Evolutionary conservation across 306 rosid genomes (phyloP), one percentile per base, ranked within the genome.

Genomic region (Pyrus communis): DNA sequence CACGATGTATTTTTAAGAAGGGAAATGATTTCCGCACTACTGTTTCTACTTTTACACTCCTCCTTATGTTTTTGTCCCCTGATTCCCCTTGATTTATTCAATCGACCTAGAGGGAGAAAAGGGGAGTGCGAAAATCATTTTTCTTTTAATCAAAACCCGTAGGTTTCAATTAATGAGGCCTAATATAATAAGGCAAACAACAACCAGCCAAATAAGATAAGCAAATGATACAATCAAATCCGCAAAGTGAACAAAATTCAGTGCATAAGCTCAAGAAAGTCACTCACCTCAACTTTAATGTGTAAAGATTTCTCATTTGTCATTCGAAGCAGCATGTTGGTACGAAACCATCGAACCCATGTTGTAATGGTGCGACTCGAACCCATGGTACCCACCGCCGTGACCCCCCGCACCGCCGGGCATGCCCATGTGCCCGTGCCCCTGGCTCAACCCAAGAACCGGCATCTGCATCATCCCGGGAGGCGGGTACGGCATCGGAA

Each of bases 351-450:
- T 58, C 17, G 84, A 77, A 42, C 83, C 81, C 92, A 87, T 84
- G 49, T 76, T 86, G 67, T 75, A 85, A 49, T 81, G 72, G 49
- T 83, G 84, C 21, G 85, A 67, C 21, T 88, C 92, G 74, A 84
- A 88, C 38, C 89, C 91, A 52, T 83, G 89, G 42, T 81, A 80
- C 11, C 79, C 81, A 3, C 82, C 75, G 21, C 55, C 55, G 55
- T 15, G 55, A 49, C 21, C 1, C 80, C 77, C 58, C 73, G 68
- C 14, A 49, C 75, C 81, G 49, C 86, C 58, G 0, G 87, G 74
- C 82, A 89, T 77, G 28, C 85, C 86, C 88, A 85, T 81, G 79
- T 83, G 89, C 19, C 85, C 85, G 31, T 82, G 88, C 19, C 83
- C 82, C 17, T 82, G 87, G 27, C 82, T 58, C 92, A 87, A 81